Percentiles rank a stretch among this genome's conserved stretches.
phyloP scores from a whole-genome alignment of 2,329 filamentous ascomycete genomes.

The Elsinoe perseae region DNA sequence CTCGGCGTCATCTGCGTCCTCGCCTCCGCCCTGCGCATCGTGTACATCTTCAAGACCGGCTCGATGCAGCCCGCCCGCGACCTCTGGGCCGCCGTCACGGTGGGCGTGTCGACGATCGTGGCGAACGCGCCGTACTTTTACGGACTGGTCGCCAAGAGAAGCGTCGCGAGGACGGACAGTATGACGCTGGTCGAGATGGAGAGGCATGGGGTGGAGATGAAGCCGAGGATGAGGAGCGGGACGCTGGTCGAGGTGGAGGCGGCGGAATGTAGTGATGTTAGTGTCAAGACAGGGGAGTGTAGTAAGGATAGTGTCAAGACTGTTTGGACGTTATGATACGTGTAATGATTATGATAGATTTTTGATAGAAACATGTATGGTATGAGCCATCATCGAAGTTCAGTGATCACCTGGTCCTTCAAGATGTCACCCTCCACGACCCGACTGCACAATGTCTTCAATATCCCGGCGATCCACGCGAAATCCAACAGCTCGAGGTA shows the following conservation, averaged over 20 bases:
- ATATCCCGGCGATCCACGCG: constrained; percentile 3
- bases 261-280: neutral
- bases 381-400: neutral
- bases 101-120: constrained; percentile 19
- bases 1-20: constrained; percentile 20
- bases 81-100: constrained; percentile 20
- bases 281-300: neutral
- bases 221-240: neutral
- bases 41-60: constrained; percentile 19
- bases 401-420: neutral
- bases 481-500: constrained; percentile 13
- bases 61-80: constrained; percentile 19
- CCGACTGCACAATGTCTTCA: neutral
- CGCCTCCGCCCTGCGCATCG: constrained; percentile 17
- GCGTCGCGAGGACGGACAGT: neutral
- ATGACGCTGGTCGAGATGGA: neutral
- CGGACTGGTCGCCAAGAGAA: constrained; percentile 4
- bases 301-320: neutral
- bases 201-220: neutral
- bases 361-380: neutral
- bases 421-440: neutral
- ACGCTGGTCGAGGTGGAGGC: neutral
- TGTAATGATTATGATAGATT: neutral
- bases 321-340: neutral
- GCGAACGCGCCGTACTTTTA: constrained; percentile 20